Evolutionary conservation across 2,329 filamentous ascomycete genomes (phyloP), one percentile per base, ranked within the genome.

Genomic region (Aspergillus fructus): DNA sequence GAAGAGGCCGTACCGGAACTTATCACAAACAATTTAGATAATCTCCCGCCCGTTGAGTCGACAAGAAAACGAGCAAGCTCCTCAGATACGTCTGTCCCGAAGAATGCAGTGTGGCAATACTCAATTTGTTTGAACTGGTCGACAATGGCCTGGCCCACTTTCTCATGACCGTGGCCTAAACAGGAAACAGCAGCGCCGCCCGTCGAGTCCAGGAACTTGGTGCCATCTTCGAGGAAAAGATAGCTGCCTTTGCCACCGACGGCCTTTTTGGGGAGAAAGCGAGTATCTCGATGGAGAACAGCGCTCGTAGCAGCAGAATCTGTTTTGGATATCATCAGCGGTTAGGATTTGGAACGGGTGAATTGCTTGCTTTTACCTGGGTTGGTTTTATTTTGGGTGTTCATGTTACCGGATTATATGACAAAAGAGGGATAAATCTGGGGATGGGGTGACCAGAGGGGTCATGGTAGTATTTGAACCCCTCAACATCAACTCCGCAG

Each of bases 161-260:
- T 78, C 42, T 78, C 66, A 58, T 88, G 81, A 30, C 84, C 85
- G 64, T 91, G 86, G 6, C 90, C 90, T 9, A 93, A 76, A 67
- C 86, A 88, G 9, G 85, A 81, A 3, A 92, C 89, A 21, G 87
- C 89, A 3, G 90, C 88, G 19, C 90, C 90, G 27, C 87, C 84
- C 19, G 87, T 89, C 1, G 85, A 87, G 70, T 94, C 90, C 13
- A 92, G 81, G 43, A 94, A 82, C 34, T 75, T 77, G 23, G 81
- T 79, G 1, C 86, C 87, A 66, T 80, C 78, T 62, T 76, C 75
- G 1, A 85, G 74, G 34, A 76, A 72, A n/a, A 86, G 71, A 58
- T 80, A 82, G 62, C 79, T 77, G 11, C 81, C 83, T 55, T 77
- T 71, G 5, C 78, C 83, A 0, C 75, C 78, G 9, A 77, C 68